Percentiles rank a stretch among this genome's conserved stretches.
These are phyloP conservation scores for Mixia osmundae DNA, from an alignment of 1,284 basidiomycete species.

Conservation along the genomic window DNA sequence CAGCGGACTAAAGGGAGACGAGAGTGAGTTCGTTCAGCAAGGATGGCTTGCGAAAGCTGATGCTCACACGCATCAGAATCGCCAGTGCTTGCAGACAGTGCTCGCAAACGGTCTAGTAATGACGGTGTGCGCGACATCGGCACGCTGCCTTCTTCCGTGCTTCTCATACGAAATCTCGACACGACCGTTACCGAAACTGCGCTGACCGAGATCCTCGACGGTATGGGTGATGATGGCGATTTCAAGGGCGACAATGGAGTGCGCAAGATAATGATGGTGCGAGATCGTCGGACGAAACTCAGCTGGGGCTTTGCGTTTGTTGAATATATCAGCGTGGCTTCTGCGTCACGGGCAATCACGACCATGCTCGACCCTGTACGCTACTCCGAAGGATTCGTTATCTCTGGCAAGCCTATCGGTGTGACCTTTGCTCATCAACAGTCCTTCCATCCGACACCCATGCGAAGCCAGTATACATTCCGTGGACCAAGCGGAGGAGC, in stretches of 20 bases:
- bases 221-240: slow-evolving; percentile 27
- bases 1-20: no score
- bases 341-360: no score
- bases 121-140: slow-evolving; percentile 88
- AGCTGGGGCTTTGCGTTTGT: slow-evolving; percentile 84
- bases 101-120: no score
- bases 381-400: slow-evolving; percentile 68
- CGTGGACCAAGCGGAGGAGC: no score
- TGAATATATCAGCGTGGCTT: slow-evolving; percentile 33
- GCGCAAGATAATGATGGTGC: slow-evolving; percentile 58
- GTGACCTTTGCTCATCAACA: slow-evolving; percentile 76
- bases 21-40: no score
- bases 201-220: slow-evolving; percentile 23
- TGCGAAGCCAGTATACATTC: no score
- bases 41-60: no score
- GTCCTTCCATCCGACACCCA: no score
- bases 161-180: slow-evolving; percentile 69
- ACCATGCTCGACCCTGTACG: slow-evolving; percentile 29
- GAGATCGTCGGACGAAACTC: slow-evolving; percentile 53
- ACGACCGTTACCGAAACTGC: slow-evolving; percentile 43
- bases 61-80: no score
- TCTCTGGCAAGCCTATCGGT: slow-evolving; percentile 59
- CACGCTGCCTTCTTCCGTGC: slow-evolving; percentile 36
- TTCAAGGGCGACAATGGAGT: slow-evolving; percentile 57
- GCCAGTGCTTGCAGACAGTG: no score